Conservation (phyloP, 139 green algal species). For the Pseudopediastrum boryanum region DNA sequence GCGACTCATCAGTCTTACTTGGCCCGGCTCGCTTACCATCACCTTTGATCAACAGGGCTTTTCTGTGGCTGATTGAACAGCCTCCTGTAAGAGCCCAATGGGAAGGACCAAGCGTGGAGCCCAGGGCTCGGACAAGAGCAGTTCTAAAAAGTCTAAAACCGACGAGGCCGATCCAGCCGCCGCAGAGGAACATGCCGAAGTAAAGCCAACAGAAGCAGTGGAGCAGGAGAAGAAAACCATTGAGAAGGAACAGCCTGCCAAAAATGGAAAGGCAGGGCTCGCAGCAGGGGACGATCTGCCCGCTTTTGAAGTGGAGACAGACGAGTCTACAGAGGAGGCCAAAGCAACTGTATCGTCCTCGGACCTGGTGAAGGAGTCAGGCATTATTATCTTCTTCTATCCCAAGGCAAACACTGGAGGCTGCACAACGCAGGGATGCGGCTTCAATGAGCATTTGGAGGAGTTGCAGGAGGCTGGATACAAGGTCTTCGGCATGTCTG, state of each 20-base stretch:
- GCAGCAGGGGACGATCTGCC: conserved; percentile 37
- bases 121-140: too few species aligned
- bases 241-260: neutral
- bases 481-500: conserved; percentile 31
- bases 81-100: too few species aligned
- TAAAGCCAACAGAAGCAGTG: neutral
- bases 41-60: too few species aligned
- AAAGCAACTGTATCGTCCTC: neutral
- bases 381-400: conserved; percentile 48
- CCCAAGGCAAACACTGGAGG: conserved; percentile 50
- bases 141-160: neutral
- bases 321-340: too few species aligned
- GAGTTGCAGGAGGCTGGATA: conserved; percentile 38
- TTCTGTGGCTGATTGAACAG: too few species aligned
- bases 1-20: too few species aligned
- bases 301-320: conserved; percentile 36
- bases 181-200: neutral
- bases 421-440: conserved; percentile 50
- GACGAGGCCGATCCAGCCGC: conserved; percentile 16
- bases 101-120: conserved; percentile 18
- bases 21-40: too few species aligned
- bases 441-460: conserved; percentile 39
- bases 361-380: conserved; percentile 38
- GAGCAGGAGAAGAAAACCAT: neutral
- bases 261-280: conserved; percentile 29